These are phyloP conservation scores for Phaffomyces opuntiae DNA, from an alignment of 805 yeast species.

Conservation along the genomic window DNA sequence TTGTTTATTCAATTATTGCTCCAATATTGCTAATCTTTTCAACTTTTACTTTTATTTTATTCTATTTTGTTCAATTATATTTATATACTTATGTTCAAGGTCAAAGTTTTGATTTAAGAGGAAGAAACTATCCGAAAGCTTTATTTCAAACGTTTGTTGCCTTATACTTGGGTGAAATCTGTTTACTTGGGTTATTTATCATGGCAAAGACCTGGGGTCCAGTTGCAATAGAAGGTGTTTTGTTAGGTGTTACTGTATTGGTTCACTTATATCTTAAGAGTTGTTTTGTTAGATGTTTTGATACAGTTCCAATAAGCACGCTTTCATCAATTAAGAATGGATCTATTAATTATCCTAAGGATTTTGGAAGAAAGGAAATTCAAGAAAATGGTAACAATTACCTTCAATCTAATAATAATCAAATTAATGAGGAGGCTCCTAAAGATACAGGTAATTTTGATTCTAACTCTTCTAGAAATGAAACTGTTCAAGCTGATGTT, in stretches of 20 bases:
- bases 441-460: slow-evolving; percentile 8
- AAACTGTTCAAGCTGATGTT: slow-evolving; percentile 24
- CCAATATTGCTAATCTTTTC: slow-evolving; percentile 67
- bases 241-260: slow-evolving; percentile 48
- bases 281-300: slow-evolving; percentile 56
- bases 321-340: slow-evolving; percentile 32
- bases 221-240: slow-evolving; percentile 60
- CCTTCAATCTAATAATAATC: slow-evolving; percentile 21
- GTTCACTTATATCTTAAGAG: slow-evolving; percentile 53
- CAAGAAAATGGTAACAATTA: slow-evolving; percentile 39
- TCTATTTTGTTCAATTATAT: slow-evolving; percentile 59
- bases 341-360: slow-evolving; percentile 50
- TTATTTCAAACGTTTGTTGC: slow-evolving; percentile 68
- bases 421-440: slow-evolving; percentile 13
- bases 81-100: slow-evolving; percentile 55
- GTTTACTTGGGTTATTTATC: slow-evolving; percentile 64
- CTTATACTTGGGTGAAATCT: slow-evolving; percentile 62
- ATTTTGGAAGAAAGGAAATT: slow-evolving; percentile 59
- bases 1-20: slow-evolving; percentile 73
- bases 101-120: slow-evolving; percentile 54
- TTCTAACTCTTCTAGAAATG: slow-evolving; percentile 23
- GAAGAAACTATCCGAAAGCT: slow-evolving; percentile 67
- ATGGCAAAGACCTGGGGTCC: slow-evolving; percentile 77
- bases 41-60: slow-evolving; percentile 46
- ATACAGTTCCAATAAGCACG: slow-evolving; percentile 63